These are phyloP conservation scores for Eremochloa ophiuroides DNA, from an alignment of 176 grass and related monocot genomes.

Conservation along the genomic window DNA sequence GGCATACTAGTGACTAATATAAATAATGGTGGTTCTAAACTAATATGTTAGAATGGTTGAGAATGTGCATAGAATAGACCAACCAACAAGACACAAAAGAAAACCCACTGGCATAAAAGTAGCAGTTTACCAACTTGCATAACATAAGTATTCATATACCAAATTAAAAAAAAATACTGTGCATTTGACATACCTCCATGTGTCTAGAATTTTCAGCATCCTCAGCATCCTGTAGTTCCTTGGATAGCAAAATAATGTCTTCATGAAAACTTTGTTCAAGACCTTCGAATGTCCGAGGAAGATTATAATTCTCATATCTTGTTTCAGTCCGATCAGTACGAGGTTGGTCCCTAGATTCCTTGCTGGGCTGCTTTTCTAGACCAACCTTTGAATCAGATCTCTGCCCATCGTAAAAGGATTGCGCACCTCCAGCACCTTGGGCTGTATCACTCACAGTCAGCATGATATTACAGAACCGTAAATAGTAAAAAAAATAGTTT, in stretches of 20 bases:
- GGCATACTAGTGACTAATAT: neutral
- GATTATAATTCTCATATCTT: constrained; percentile 45
- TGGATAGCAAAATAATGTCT: constrained; percentile 63
- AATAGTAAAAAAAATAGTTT: neutral
- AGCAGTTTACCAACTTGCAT: neutral
- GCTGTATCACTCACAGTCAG: constrained; percentile 28
- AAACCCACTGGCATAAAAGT: neutral
- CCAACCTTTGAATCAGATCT: constrained; percentile 63
- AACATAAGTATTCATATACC: neutral
- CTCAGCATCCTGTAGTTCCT: constrained; percentile 84
- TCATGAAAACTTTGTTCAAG: constrained; percentile 86
- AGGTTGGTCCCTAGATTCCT: constrained; percentile 46
- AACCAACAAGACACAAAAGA: neutral
- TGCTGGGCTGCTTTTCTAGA: constrained; percentile 51
- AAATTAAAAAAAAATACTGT: neutral
- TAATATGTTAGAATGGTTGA: neutral
- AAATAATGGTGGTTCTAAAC: neutral
- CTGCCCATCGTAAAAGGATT: constrained; percentile 58
- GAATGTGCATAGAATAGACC: constrained; percentile 7
- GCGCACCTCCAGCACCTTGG: constrained; percentile 36
- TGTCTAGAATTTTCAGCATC: constrained; percentile 81
- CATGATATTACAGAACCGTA: constrained; percentile 6
- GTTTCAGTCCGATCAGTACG: constrained; percentile 40
- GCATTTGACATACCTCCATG: constrained; percentile 55
- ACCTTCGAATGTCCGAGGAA: constrained; percentile 73